Base-by-base conservation (phyloP, 768 basidiomycete species). In the Hydnomerulius pinastri region DNA sequence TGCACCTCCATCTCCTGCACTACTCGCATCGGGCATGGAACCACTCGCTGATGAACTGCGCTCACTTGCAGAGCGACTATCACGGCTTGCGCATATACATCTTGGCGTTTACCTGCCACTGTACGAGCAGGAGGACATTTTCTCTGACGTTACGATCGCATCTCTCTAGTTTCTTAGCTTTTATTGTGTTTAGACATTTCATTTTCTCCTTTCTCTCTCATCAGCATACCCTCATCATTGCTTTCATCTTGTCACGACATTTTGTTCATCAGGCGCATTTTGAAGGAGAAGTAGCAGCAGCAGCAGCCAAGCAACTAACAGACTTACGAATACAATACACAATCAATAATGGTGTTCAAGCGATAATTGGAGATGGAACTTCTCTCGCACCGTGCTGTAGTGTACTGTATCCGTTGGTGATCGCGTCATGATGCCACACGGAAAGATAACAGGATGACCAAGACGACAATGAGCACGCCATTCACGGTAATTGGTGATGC, bases 101-200 rank as follows among this genome's bases (percentile, higher is more conserved):
- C 73, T 90, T 45, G 80, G 83, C 55, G 83, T 88, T 44, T 92
- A 89, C 67, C 73, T 87, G 30, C 79, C 81, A n/a, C 65, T 91
- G 48, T 93, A 93, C 70, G 84, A 88, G 67, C 79, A 80, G 59
- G 78, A 83, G 53, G 81, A 77, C 54, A 48, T 63, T 56, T 46
- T 61, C 50, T 65, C 66, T 40, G 38, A 56, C 45, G 54, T 65
- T 6, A 54, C 52, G 49, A 53, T 32, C 17, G 28, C 52, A 56
- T 53, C 56, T 28, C 3, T 51, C 9, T 66, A 57, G 56, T 48
- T 55, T 38, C 13, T 46, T 43, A 40, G 44, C 39, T 58, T 17
- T 18, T 20, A 30, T 51, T 46, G 54, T 48, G 52, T 32, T 25
- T 68, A 66, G 64, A 68, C 53, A 36, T 54, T 38, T 51, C 46